Conservation (phyloP, 2,329 filamentous ascomycete species). For the Colletotrichum falcatum region DNA sequence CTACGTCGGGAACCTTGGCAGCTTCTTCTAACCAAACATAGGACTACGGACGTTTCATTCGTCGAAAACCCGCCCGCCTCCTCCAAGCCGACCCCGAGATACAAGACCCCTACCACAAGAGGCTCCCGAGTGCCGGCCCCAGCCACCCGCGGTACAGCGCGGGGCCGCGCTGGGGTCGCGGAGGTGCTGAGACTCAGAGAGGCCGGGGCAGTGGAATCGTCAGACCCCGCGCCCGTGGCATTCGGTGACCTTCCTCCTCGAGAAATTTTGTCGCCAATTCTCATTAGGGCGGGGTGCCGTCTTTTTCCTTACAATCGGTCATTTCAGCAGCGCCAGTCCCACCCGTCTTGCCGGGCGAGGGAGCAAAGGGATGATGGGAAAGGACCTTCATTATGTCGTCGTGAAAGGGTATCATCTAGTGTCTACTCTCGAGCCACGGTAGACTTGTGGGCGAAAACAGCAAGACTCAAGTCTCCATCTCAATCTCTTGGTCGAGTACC, state of each 20-base stretch:
- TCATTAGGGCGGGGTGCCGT: no score
- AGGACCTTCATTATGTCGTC: slow-evolving; percentile 25
- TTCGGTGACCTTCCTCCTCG: slow-evolving; percentile 49
- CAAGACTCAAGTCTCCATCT: slow-evolving; percentile 46
- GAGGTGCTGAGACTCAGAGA: slow-evolving; percentile 49
- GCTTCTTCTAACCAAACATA: slow-evolving; percentile 52
- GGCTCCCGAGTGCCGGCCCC: slow-evolving; percentile 61
- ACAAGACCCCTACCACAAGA: slow-evolving; percentile 54
- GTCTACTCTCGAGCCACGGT: slow-evolving; percentile 21
- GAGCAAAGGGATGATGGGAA: slow-evolving; percentile 9
- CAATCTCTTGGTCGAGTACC: slow-evolving; percentile 53
- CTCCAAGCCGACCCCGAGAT: slow-evolving; percentile 62
- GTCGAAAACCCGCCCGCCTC: slow-evolving; percentile 82
- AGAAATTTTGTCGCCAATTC: background rate
- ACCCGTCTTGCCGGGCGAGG: background rate
- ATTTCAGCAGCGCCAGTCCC: background rate
- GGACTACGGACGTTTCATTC: slow-evolving; percentile 92
- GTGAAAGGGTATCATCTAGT: slow-evolving; percentile 36
- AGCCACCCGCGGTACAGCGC: slow-evolving; percentile 54
- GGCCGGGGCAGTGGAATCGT: slow-evolving; percentile 60
- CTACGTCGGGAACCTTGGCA: background rate
- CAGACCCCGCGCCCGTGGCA: slow-evolving; percentile 59
- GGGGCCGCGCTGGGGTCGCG: slow-evolving; percentile 47
- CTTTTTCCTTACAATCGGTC: background rate
- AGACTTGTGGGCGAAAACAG: slow-evolving; percentile 6